These are phyloP conservation scores for Calonectria ilicicola DNA, from an alignment of 2,329 filamentous ascomycete species.

Conservation along the genomic window DNA sequence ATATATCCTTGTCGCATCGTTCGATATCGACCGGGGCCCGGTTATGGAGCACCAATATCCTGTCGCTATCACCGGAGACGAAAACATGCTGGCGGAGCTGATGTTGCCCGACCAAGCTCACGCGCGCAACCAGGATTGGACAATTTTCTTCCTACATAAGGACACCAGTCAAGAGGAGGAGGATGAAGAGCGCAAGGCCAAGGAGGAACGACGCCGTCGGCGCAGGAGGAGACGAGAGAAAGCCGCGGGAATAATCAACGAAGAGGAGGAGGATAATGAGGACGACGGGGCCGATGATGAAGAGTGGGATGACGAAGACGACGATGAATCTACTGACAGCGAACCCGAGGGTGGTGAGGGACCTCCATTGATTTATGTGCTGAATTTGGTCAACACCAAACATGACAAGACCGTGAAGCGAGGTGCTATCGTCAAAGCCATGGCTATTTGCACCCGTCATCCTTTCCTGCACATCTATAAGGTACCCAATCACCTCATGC, in stretches of 20 bases:
- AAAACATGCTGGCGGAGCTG: constrained; percentile 97
- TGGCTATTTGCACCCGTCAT: constrained; percentile 98
- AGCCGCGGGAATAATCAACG: constrained; percentile 60
- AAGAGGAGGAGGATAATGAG: constrained; percentile 56
- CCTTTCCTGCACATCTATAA: constrained; percentile 99
- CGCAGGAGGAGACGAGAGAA: constrained; percentile 65
- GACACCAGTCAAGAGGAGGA: constrained; percentile 89
- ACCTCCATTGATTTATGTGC: constrained; percentile 93
- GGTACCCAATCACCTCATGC: constrained; percentile 59
- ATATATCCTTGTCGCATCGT: constrained; percentile 96
- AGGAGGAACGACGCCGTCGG: constrained; percentile 63
- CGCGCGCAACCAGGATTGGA: constrained; percentile 96
- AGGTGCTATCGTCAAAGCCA: constrained; percentile 95
- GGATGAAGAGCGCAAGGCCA: constrained; percentile 74
- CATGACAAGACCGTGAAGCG: constrained; percentile 93
- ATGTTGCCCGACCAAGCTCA: constrained; percentile 99
- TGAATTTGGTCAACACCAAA: constrained; percentile 98
- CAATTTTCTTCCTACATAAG: constrained; percentile 98
- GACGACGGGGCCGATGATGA: constrained; percentile 59
- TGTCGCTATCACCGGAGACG: constrained; percentile 93
- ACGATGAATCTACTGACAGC: constrained; percentile 66
- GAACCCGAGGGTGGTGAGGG: constrained; percentile 82
- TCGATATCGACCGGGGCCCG: constrained; percentile 95
- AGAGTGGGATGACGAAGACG: constrained; percentile 62
- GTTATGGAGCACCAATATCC: constrained; percentile 99